Base-by-base conservation (phyloP, 495 filamentous ascomycete genomes). In the Penicillium maclennaniae region DNA sequence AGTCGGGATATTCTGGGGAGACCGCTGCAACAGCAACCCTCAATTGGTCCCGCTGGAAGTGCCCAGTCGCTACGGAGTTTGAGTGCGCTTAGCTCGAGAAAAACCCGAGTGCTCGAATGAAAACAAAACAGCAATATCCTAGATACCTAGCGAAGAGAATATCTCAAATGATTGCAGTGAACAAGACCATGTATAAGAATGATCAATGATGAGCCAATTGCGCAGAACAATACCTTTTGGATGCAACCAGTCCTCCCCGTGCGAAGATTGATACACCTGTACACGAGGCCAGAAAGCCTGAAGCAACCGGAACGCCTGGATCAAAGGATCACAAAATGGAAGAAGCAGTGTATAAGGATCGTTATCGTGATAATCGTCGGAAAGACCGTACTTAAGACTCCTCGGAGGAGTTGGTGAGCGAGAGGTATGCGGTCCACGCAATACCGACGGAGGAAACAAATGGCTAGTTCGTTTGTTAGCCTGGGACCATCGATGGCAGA, bases 381-480 rank as follows among this genome's bases (percentile, higher is more conserved):
- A 19, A 23, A 7, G 19, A 43, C 17, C 23, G 21, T 47, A 38
- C 8, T 66, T 62, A 72, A 31, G 70, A 65, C 46, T 95, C 86
- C 45, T 92, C 91, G 0, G 92, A 73, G 23, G 92, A 87, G 67
- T 97, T 99, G 49, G 89, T 93, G 5, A 99, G 79, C 0, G 92
- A 97, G 23, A 99, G 83, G 67, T 97, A 99, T 20, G 91, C 92
- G n/a, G 95, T 99, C 95, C 95, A 99, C 43, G 91, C 91, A 59
- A 99, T 97, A 79, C 95, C 95, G 50, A 99, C 74, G 23, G 88
- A 92, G 4, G 92, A 96, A 12, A 97, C 95, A 66, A 99, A 97
- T 2, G 95, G 95, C 93, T 97, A 55, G 36, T 34, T 53, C 26
- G 17, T 55, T 51, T 17, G 56, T 48, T 12, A 56, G 31, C 47